These are phyloP conservation scores for Digitaria exilis DNA, from an alignment of 202 grass and related monocot genomes.

Conservation along the genomic window DNA sequence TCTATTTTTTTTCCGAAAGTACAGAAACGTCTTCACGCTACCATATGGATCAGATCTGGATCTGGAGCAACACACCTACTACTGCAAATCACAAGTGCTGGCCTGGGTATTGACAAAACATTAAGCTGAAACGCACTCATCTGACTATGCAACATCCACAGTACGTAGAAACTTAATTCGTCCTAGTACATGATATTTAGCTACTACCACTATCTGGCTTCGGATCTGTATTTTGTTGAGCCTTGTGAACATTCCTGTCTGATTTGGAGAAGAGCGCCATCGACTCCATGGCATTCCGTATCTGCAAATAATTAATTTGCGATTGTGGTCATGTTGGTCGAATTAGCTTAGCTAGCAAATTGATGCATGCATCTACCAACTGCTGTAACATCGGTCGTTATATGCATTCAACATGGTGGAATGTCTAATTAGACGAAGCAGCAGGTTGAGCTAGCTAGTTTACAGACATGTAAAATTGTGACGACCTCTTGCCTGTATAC, in stretches of 20 bases:
- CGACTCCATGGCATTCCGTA: constrained; percentile 52
- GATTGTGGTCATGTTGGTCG: neutral
- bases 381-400: neutral
- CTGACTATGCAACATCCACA: too few species aligned
- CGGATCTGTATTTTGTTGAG: neutral
- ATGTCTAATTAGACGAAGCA: neutral
- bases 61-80: too few species aligned
- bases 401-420: neutral
- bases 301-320: constrained; percentile 40
- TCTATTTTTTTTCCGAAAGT: too few species aligned
- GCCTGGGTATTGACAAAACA: too few species aligned
- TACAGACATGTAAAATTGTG: neutral
- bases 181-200: too few species aligned
- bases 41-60: too few species aligned
- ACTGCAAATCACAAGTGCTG: too few species aligned
- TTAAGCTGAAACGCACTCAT: too few species aligned
- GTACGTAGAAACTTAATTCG: too few species aligned
- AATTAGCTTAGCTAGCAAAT: neutral
- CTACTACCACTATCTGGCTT: neutral
- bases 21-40: too few species aligned
- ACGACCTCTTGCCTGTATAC: neutral
- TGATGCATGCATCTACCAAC: neutral
- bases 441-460: neutral
- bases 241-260: neutral
- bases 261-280: constrained; percentile 32